A percentile compares a stretch with the other conserved stretches of the same genome.
These are phyloP conservation scores for Pseudogymnoascus sp. DNA, from an alignment of 2,329 filamentous ascomycete genomes.

Conservation along the genomic window DNA sequence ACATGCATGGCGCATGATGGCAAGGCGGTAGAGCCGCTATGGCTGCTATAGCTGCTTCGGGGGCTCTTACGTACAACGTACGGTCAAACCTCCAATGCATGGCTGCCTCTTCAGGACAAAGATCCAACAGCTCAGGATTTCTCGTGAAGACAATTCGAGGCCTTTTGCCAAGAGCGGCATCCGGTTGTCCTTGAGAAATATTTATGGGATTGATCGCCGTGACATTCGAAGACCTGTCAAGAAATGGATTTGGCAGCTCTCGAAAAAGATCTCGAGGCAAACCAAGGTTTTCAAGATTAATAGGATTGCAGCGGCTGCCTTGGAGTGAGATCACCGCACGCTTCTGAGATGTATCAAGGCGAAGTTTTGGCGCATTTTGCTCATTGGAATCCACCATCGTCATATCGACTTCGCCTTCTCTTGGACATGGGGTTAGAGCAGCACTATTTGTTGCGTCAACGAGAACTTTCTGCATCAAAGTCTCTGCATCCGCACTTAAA, in stretches of 20 bases:
- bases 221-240: not conserved
- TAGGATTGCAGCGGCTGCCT: not conserved
- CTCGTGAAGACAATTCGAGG: not conserved
- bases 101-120: not conserved
- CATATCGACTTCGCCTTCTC: not conserved
- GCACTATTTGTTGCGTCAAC: not conserved
- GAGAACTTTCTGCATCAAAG: constrained; percentile 3
- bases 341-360: not conserved
- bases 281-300: not conserved
- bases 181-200: not conserved
- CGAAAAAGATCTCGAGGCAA: not conserved
- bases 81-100: not conserved
- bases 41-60: not conserved
- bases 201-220: too few relatives aligned
- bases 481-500: not conserved
- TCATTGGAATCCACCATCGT: not conserved
- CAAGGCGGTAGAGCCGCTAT: not conserved
- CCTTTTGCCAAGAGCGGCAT: not conserved
- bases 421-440: not conserved
- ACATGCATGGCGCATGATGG: not conserved
- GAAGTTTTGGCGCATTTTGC: not conserved
- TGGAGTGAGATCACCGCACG: not conserved
- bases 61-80: not conserved
- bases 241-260: not conserved
- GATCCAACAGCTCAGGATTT: not conserved